Conservation (phyloP, 2,329 filamentous ascomycete species). For the Rutstroemia sp. region DNA sequence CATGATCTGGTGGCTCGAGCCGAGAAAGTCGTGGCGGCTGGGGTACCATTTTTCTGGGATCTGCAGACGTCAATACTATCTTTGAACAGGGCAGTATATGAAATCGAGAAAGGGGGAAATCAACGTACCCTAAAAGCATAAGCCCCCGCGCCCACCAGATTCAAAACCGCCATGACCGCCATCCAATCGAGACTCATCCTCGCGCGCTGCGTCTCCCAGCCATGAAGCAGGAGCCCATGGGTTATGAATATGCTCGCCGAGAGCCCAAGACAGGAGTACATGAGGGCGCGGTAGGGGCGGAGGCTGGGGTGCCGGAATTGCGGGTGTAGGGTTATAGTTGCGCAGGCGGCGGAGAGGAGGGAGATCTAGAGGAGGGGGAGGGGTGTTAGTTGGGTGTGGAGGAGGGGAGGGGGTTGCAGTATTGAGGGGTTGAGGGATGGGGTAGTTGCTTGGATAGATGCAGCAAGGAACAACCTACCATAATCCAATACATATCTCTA, state of each 20-base stretch:
- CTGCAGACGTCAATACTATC: no score
- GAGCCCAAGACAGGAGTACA: slow-evolving; percentile 3
- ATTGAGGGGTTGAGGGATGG: not conserved
- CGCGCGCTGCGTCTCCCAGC: slow-evolving; percentile 8
- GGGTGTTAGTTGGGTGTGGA: not conserved
- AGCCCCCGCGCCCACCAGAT: slow-evolving; percentile 4
- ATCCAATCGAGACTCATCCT: slow-evolving; percentile 14
- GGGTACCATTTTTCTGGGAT: slow-evolving; percentile 20
- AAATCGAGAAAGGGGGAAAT: no score
- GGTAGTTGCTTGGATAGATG: not conserved
- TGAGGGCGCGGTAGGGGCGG: not conserved
- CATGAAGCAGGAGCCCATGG: slow-evolving; percentile 32
- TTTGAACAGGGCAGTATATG: no score
- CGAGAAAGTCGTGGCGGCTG: slow-evolving; percentile 17
- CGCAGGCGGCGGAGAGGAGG: not conserved
- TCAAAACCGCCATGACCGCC: slow-evolving; percentile 6
- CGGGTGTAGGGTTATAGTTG: not conserved
- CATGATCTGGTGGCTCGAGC: slow-evolving; percentile 24
- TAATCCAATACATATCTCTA: slow-evolving; percentile 30
- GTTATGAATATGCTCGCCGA: not conserved
- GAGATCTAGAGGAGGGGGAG: not conserved
- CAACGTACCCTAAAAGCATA: slow-evolving; percentile 4
- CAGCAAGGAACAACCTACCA: not conserved
- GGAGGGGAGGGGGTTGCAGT: not conserved
- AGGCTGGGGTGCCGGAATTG: not conserved